phyloP scores from a whole-genome alignment of 257 asterid species.

The Capsicum pubescens region DNA sequence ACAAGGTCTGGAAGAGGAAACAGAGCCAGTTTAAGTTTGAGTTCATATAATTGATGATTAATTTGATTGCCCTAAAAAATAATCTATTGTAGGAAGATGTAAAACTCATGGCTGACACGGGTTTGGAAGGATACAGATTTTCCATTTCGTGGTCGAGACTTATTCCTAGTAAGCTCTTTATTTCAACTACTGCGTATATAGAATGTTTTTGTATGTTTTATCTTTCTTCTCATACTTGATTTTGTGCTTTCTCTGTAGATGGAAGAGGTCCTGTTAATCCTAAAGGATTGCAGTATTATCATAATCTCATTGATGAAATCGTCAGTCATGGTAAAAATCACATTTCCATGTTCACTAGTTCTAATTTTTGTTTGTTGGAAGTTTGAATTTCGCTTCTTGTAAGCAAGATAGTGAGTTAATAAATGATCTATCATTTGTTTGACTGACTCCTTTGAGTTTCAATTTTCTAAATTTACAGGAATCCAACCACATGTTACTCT shows the following conservation, averaged over 20 bases:
- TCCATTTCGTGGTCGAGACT: constrained; percentile 50
- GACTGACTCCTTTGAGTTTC: neutral
- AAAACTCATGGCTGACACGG: constrained; percentile 30
- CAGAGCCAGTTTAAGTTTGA: neutral
- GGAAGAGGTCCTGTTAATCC: constrained; percentile 42
- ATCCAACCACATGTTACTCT: constrained; percentile 66
- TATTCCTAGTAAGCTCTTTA: constrained; percentile 36
- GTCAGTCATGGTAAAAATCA: constrained; percentile 39
- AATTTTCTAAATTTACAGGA: constrained; percentile 40
- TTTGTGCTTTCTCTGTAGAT: constrained; percentile 21
- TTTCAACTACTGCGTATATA: neutral
- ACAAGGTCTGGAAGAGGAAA: constrained; percentile 33
- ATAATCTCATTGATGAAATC: constrained; percentile 46
- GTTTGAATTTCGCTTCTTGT: neutral
- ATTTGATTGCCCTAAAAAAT: neutral
- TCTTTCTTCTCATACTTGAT: neutral
- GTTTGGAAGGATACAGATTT: constrained; percentile 36
- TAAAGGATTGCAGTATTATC: constrained; percentile 39
- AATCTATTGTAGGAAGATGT: constrained; percentile 40
- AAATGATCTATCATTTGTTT: neutral
- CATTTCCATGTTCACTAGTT: neutral
- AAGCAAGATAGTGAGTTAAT: neutral
- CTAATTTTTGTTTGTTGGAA: neutral
- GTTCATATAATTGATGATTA: neutral
- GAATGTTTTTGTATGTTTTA: neutral